Base-by-base conservation (phyloP, 2,329 filamentous ascomycete species). In the Colletotrichum tofieldiae region DNA sequence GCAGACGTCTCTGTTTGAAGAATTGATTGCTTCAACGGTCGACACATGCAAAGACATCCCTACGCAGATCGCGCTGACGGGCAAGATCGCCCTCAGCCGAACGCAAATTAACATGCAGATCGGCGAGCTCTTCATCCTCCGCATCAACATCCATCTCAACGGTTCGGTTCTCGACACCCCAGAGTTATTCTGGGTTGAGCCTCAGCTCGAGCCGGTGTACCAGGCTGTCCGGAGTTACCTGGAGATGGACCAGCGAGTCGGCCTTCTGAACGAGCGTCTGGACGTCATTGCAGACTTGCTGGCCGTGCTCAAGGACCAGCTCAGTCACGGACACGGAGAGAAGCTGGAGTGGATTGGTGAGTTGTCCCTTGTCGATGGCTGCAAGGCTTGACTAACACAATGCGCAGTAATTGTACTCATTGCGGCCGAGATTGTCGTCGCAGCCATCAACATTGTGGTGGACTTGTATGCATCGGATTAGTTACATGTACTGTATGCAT, bases 31-130 rank as follows among this genome's bases (percentile, higher is more conserved):
- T 67, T 94, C 95, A 65, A 98, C 96, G 2, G 97, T 99, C 77
- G 93, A 97, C 76, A 92, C 93, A 1, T 98, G 95, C 78, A 97
- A 97, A 80, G 94, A 97, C 71, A 93, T 99, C 5, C 96, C 96
- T 0, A 92, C 94, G 11, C 94, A 98, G 81, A 98, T 99, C 77
- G 96, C 96, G 3, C 86, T 93, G 75, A 98, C 96, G 0, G 96
- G 96, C 75, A 96, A 95, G 79, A 96, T 99, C 79, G 92, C 94
- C 67, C 90, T 99, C 71, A 94, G 92, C 71, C 91, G 96, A 54
- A 91, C 91, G 71, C 92, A 98, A 81, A 98, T 99, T 86, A 98
- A 98, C 86, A 98, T 98, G 95, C 95, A 98, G 83, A 98, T 99
- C 73, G 96, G 96, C 81, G 95, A 99, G 84, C 90, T 99, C 65